A percentile compares a stretch with the other conserved stretches of the same genome.
Evolutionary conservation across 2,329 filamentous ascomycete genomes (phyloP).

Genomic region (Didymella glomerata): DNA sequence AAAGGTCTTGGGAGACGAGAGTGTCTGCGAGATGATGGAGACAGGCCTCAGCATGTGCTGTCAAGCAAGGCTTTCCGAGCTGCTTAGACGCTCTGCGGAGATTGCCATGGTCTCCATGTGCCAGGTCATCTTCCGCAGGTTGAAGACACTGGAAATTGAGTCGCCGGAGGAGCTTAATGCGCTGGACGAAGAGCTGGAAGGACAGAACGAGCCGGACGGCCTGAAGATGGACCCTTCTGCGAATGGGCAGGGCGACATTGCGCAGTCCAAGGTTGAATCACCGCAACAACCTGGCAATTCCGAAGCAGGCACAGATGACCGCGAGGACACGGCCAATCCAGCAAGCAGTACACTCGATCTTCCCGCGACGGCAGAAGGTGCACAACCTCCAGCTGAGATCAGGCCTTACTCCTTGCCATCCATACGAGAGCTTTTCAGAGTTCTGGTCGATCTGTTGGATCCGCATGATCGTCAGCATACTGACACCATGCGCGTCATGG

Average conservation of each 20-base stretch:
- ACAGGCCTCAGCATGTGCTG: conserved; percentile 97
- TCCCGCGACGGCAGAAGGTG: conserved; percentile 51
- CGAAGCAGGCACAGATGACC: conserved; percentile 48
- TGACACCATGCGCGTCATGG: conserved; percentile 97
- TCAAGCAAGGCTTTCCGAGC: conserved; percentile 87
- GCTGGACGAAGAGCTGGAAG: conserved; percentile 71
- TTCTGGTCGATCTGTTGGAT: conserved; percentile 91
- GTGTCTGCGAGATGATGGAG: conserved; percentile 99
- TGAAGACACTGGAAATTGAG: conserved; percentile 86
- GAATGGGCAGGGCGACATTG: conserved; percentile 66
- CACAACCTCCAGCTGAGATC: conserved; percentile 64
- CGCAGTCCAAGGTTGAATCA: conserved; percentile 47
- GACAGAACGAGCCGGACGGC: conserved; percentile 68
- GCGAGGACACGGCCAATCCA: conserved; percentile 50
- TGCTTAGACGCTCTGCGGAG: conserved; percentile 89
- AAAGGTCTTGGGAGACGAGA: conserved; percentile 94
- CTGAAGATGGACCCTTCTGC: conserved; percentile 85
- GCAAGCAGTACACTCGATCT: conserved; percentile 56
- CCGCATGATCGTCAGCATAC: conserved; percentile 92
- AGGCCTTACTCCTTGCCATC: conserved; percentile 93
- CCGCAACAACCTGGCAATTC: conserved; percentile 43
- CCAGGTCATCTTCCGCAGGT: conserved; percentile 93
- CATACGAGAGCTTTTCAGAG: conserved; percentile 91
- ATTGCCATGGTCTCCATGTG: conserved; percentile 99
- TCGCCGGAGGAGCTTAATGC: conserved; percentile 71